Conservation (phyloP, 2,329 filamentous ascomycete species). For the Penicillium olsonii region DNA sequence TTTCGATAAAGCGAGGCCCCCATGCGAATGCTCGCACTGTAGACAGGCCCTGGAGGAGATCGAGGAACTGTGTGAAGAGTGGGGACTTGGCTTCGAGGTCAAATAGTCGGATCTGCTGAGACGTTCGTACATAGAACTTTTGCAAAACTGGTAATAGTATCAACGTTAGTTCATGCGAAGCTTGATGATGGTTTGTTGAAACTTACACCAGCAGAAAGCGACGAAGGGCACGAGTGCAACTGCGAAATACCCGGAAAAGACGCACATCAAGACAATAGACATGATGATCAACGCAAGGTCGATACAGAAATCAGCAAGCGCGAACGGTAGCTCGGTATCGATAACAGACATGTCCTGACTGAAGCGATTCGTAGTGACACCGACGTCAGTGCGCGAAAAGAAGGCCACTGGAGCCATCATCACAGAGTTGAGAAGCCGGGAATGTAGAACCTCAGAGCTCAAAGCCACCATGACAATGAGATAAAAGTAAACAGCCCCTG, state of each 20-base stretch:
- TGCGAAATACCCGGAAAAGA: background rate
- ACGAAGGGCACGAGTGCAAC: conserved; percentile 46
- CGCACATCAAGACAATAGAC: background rate
- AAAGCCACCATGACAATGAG: no score
- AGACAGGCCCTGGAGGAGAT: conserved; percentile 10
- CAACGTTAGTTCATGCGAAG: no score
- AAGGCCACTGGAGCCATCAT: conserved; percentile 7
- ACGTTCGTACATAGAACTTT: conserved; percentile 58
- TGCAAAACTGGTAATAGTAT: conserved; percentile 47
- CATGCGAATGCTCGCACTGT: conserved; percentile 20
- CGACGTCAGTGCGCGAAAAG: conserved; percentile 10
- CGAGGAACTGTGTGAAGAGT: conserved; percentile 16
- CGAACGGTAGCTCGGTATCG: conserved; percentile 17
- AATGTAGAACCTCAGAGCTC: background rate
- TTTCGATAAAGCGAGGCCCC: conserved; percentile 2
- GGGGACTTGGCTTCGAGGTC: conserved; percentile 22
- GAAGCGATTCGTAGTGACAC: conserved; percentile 15
- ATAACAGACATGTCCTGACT: conserved; percentile 20
- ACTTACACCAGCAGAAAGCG: conserved; percentile 39
- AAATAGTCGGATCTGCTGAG: conserved; percentile 55
- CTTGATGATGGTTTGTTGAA: no score
- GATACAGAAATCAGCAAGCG: conserved; percentile 1
- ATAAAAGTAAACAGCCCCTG: no score
- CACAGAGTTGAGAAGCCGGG: background rate
- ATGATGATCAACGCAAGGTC: background rate